phyloP scores from a whole-genome alignment of 345 rosid species.

The Brassica nigra region DNA sequence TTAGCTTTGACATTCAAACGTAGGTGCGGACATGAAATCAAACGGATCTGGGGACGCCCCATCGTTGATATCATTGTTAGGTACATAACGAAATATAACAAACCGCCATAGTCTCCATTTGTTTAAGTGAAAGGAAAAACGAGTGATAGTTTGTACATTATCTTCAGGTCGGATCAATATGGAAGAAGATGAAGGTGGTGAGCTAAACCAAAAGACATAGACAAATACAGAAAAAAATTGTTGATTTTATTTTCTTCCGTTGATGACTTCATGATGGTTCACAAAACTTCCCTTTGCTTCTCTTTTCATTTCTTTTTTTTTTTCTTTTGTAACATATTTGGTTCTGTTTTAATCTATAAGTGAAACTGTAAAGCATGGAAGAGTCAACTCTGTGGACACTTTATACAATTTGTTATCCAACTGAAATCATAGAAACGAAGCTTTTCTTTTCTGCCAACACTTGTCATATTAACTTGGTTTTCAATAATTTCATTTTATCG shows the following conservation, averaged over 20 bases:
- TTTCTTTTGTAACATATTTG: slow-evolving; percentile 32
- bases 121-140: not conserved
- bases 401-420: not conserved
- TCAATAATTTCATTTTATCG: not conserved
- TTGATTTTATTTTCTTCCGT: not conserved
- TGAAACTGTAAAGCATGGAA: slow-evolving; percentile 37
- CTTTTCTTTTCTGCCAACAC: not conserved
- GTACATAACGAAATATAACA: slow-evolving; percentile 44
- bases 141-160: slow-evolving; percentile 1
- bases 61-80: slow-evolving; percentile 80
- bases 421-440: not conserved
- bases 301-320: not conserved
- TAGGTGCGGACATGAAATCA: slow-evolving; percentile 62
- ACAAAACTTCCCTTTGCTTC: slow-evolving; percentile 23
- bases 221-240: slow-evolving; percentile 2
- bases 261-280: slow-evolving; percentile 9
- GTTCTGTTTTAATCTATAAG: slow-evolving; percentile 2
- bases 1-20: slow-evolving; percentile 26
- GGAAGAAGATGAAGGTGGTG: slow-evolving; percentile 62
- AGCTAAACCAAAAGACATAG: slow-evolving; percentile 51
- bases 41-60: slow-evolving; percentile 71
- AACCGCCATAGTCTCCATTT: not conserved
- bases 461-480: not conserved
- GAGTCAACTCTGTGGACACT: slow-evolving; percentile 5
- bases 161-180: slow-evolving; percentile 71